phyloP scores from a whole-genome alignment of 768 basidiomycete species.

The Serendipita sp. region DNA sequence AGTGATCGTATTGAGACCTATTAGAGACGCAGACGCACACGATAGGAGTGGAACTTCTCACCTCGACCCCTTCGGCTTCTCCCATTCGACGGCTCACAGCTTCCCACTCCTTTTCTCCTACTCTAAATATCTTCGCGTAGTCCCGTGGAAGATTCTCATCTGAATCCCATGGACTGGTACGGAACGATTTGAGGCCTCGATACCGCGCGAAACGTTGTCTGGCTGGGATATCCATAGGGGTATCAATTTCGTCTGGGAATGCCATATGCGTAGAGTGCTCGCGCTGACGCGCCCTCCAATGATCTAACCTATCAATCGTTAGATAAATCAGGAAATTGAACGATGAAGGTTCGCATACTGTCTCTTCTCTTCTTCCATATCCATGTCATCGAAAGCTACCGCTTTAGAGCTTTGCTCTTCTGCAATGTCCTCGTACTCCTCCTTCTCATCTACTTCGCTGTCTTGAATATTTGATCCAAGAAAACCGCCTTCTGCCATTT shows the following conservation, averaged over 20 bases:
- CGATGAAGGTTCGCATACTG: conserved; percentile 39
- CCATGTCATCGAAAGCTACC: conserved; percentile 59
- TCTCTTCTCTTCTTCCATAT: conserved; percentile 68
- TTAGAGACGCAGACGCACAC: background rate
- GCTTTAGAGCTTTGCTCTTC: conserved; percentile 24
- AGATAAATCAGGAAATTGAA: background rate
- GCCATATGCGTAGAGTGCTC: conserved; percentile 45
- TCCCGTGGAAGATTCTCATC: conserved; percentile 90
- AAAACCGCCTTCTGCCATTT: conserved; percentile 27
- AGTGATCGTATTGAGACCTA: background rate
- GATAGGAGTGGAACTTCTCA: conserved; percentile 22
- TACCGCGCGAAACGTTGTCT: conserved; percentile 77
- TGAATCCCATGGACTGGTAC: conserved; percentile 95
- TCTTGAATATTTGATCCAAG: conserved; percentile 26
- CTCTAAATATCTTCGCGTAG: conserved; percentile 91
- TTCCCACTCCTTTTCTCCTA: conserved; percentile 84
- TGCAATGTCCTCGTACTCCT: conserved; percentile 31
- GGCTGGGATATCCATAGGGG: conserved; percentile 72
- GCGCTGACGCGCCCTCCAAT: conserved; percentile 64
- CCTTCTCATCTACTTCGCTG: conserved; percentile 36
- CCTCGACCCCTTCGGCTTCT: conserved; percentile 48
- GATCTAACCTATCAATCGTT: conserved; percentile 34
- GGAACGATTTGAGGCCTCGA: conserved; percentile 79
- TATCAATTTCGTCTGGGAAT: conserved; percentile 97
- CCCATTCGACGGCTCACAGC: conserved; percentile 45